Base-by-base conservation (phyloP, 352 stramenopile species). In the Salisapilia sapeloensis region DNA sequence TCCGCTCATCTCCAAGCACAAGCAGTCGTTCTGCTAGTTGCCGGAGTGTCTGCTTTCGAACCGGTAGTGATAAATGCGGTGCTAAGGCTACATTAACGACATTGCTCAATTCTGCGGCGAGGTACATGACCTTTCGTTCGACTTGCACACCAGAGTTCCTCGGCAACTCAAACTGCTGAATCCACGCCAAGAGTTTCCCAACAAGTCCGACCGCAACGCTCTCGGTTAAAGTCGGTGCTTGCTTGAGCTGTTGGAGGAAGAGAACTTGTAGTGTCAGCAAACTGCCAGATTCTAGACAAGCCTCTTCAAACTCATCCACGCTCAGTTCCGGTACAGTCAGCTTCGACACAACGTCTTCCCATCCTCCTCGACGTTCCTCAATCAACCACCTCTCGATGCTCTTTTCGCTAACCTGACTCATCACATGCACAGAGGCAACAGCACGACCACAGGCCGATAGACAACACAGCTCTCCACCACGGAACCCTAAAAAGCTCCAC, bases 351-450 rank as follows among this genome's bases (percentile, higher is more conserved):
- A 86, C 47, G 5, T 57, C 62, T 7, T 63, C 49, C 72, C 72
- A 87, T 24, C 53, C 49, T 0, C 61, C 64, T 14, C 55, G 56
- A 3, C 72, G 64, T 24, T 84, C 69, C 37, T 84, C 70, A 27
- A 90, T 84, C 10, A 86, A 50, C 70, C 70, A 86, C 27, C 79
- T 81, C 43, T 86, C 72, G 23, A 91, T 84, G 36, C 71, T 81
- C 23, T 74, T 71, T 40, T 91, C 76, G 0, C 69, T 50, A 5
- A 87, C 64, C 12, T 74, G 56, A 38, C 65, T 80, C 72, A 91
- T 86, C 3, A 84, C 57, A 17, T 84, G 56, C 9, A 91, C 76
- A 0, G 66, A 87, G 21, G 76, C 76, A 21, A 91, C 56, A 1
- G 72, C 62, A n/a, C 65, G 62, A 0, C 76, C 75, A 35, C 71